Evolutionary conservation across 768 basidiomycete genomes (phyloP), one percentile per base, ranked within the genome.

Genomic region (Leccinum disarticulatum): DNA sequence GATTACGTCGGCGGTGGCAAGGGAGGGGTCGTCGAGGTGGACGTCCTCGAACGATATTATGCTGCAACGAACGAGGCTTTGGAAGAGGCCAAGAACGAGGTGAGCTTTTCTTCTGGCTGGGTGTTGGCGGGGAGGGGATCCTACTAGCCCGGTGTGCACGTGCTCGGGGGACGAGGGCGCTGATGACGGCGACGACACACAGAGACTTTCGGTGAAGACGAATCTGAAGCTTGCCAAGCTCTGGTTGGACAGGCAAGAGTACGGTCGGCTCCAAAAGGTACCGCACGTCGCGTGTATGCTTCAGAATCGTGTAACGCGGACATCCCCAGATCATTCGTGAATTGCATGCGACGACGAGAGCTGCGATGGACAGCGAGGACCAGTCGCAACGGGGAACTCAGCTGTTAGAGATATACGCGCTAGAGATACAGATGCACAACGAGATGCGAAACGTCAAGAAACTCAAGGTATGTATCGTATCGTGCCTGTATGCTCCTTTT

Each of bases 341-440:
- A 64, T 77, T 93, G 27, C 87, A 93, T 66, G 74, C 73, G 38
- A 83, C 87, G 8, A 91, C 90, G 6, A 78, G 78, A 25, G 79
- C 81, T 13, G 76, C 76, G 25, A 83, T 79, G 55, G 88, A 90
- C 49, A 86, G 80, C 46, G 92, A 84, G 56, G 89, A 91, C 65
- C 88, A 92, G 69, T 96, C 96, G 49, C 95, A 97, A 72, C 87
- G 91, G 54, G 95, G 95, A 13, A 97, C 96, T 1, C 88, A 97
- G 62, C 81, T 98, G 10, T 83, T 98, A 28, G 97, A 99, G 75
- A 94, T 98, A 41, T 98, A 98, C 68, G 96, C 97, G 1, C 86
- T 98, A 46, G 97, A 99, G 74, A 99, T 99, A 58, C 95, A 98
- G 72, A 99, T 99, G 97, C 95, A 98, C 77, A 95, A 95, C 66